Conservation (phyloP, 2,329 filamentous ascomycete species). For the Colletotrichum filicis region DNA sequence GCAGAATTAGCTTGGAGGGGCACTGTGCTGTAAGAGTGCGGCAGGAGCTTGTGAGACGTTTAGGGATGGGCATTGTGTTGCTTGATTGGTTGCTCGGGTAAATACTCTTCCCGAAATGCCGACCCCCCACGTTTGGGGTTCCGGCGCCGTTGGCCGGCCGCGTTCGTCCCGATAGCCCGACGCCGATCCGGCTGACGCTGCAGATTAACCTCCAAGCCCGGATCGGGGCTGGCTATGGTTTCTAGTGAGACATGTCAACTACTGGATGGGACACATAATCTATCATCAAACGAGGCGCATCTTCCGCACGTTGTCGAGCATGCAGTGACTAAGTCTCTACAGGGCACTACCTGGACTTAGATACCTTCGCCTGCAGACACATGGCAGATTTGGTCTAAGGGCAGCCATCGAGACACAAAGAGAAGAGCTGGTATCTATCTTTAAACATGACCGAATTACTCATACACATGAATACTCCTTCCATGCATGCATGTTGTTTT, state of each 20-base stretch:
- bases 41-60: slow-evolving; percentile 15
- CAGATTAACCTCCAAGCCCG: too few relatives aligned
- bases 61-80: not conserved
- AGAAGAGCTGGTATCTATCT: not conserved
- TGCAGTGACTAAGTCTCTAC: not conserved
- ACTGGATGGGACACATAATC: too few relatives aligned
- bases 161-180: not conserved
- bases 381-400: not conserved
- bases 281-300: not conserved
- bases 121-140: not conserved
- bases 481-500: slow-evolving; percentile 6
- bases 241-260: not conserved
- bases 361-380: too few relatives aligned
- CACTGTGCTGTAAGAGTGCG: slow-evolving; percentile 28
- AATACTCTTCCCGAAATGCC: slow-evolving; percentile 5
- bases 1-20: slow-evolving; percentile 35
- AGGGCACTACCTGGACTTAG: too few relatives aligned
- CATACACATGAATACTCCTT: slow-evolving; percentile 15
- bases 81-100: slow-evolving; percentile 23
- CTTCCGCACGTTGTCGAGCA: not conserved
- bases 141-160: not conserved
- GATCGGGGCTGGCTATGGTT: not conserved
- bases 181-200: not conserved
- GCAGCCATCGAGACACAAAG: not conserved
- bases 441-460: not conserved